These are phyloP conservation scores for Neurospora africana DNA, from an alignment of 495 filamentous ascomycete species.

Conservation along the genomic window DNA sequence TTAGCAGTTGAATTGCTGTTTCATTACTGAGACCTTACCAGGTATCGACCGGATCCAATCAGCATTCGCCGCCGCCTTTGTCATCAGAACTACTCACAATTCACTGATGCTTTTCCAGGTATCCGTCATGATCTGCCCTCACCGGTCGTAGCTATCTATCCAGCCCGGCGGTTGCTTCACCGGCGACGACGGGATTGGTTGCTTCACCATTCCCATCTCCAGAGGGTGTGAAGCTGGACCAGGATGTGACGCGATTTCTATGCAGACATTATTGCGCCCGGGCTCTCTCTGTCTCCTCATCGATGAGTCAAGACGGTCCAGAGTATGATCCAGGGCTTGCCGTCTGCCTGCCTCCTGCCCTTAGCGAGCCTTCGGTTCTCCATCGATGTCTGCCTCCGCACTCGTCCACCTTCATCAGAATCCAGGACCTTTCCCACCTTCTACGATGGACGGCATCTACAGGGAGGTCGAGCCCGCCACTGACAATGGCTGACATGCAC, in stretches of 20 bases:
- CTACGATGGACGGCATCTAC: neutral
- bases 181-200: slow-evolving; percentile 19
- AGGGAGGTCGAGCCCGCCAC: neutral
- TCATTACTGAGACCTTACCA: neutral
- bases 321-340: neutral
- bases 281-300: neutral
- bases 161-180: neutral
- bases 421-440: neutral
- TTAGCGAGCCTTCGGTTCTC: neutral
- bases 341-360: neutral
- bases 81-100: neutral
- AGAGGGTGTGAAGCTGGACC: slow-evolving; percentile 16
- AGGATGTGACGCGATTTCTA: slow-evolving; percentile 8
- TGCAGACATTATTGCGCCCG: neutral
- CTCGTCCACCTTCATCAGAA: neutral
- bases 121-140: slow-evolving; percentile 4
- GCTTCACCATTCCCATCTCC: slow-evolving; percentile 8
- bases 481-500: neutral
- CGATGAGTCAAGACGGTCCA: neutral
- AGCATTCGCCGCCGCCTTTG: neutral
- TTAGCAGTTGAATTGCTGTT: neutral
- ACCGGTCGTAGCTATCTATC: slow-evolving; percentile 15
- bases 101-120: neutral
- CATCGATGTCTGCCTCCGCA: neutral
- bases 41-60: neutral